Base-by-base conservation (phyloP, 2,329 filamentous ascomycete species). In the Pseudogymnoascus sp. region DNA sequence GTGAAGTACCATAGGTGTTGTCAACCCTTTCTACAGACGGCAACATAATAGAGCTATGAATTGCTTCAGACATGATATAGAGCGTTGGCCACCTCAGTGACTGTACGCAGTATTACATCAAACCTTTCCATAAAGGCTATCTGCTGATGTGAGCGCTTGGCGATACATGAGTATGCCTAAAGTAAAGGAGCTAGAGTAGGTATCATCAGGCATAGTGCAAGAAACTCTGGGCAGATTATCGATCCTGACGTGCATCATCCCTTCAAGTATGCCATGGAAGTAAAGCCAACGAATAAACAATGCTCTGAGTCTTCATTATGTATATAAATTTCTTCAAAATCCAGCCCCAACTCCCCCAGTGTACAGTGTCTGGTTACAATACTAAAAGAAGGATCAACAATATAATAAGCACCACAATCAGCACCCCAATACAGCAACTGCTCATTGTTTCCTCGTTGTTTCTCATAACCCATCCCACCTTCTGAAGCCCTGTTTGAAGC, bases 371-470 rank as follows among this genome's bases (percentile, higher is more conserved):
- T 25, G 37, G 38, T 38, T 63, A 88, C 67, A 88, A 70, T 50
- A 88, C 74, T 68, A 89, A 70, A 43, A 97, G 78, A 67, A 99
- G 77, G 65, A 97, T 83, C 70, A 99, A 79, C 69, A 99, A 76
- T 28, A 99, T 76, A 62, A 97, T 90, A 66, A 97, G 79, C 37
- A 96, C 89, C 65, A 94, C 85, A 63, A 97, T 96, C 68, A 97
- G 81, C 18, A 95, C 78, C 4, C 81, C 90, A 68, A 99, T 96
- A 74, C 92, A 97, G 77, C 91, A 97, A 73, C 91, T 91, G 67
- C 91, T 96, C 78, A 77, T 80, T 69, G 80, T 78, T 83, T 96
- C 94, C 81, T 99, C 94, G 74, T 96, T 97, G 76, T 87, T 84
- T 73, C 86, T 84, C 70, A 97, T 89, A 62, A 99, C 87, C 74